A percentile compares a stretch with the other conserved stretches of the same genome.
Conservation (phyloP, 1,284 basidiomycete genomes). For the Limonomyces culmigenus region DNA sequence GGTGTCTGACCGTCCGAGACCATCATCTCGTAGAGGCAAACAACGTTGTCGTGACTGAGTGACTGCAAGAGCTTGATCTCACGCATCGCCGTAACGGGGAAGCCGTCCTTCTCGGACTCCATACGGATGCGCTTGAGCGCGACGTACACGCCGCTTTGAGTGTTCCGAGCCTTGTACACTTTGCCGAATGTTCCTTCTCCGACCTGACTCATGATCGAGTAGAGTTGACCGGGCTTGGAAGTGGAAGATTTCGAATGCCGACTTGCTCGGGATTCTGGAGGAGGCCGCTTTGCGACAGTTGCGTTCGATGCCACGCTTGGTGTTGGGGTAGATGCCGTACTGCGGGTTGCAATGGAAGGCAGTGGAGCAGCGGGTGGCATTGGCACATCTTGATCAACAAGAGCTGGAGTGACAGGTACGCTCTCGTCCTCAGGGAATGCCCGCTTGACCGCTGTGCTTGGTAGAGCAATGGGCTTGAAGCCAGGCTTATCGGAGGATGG, state of each 20-base stretch:
- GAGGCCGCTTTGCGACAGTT: neutral
- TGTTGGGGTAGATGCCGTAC: neutral
- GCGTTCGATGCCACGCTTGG: neutral
- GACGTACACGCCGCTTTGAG: constrained; percentile 57
- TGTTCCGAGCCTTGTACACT: constrained; percentile 93
- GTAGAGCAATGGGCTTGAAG: constrained; percentile 43
- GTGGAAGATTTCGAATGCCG: neutral
- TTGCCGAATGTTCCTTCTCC: constrained; percentile 99
- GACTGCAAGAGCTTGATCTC: constrained; percentile 97
- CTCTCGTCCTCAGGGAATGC: constrained; percentile 65
- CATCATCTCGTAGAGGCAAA: constrained; percentile 94
- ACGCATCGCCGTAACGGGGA: constrained; percentile 97
- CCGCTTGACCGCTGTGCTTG: constrained; percentile 43
- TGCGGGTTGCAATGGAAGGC: no score
- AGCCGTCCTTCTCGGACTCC: constrained; percentile 95
- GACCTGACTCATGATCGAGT: constrained; percentile 84
- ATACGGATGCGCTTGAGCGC: constrained; percentile 96
- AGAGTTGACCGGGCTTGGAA: constrained; percentile 42
- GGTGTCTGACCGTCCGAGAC: constrained; percentile 76
- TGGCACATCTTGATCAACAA: neutral
- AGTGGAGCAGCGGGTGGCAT: constrained; percentile 6
- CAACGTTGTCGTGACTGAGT: constrained; percentile 78
- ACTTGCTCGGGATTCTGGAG: neutral
- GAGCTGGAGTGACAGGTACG: no score
- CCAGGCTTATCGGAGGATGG: constrained; percentile 30